phyloP scores from a whole-genome alignment of 345 rosid genomes.

The Odontarrhena argentea region DNA sequence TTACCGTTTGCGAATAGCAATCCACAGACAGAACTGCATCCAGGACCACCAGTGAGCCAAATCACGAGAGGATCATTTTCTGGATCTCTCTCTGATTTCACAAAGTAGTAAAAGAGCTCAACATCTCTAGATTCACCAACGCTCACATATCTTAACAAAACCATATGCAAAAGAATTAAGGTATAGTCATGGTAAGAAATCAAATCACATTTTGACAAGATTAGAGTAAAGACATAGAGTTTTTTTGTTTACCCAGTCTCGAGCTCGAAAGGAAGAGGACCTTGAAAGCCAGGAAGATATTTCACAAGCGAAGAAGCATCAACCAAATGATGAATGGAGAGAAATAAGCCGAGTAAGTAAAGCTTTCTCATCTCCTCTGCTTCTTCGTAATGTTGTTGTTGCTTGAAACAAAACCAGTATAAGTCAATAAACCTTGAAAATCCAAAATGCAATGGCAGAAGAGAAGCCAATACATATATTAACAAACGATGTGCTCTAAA shows the following conservation, averaged over 20 bases:
- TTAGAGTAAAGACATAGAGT: neutral
- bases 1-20: conserved; percentile 60
- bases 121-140: conserved; percentile 52
- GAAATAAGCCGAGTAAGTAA: neutral
- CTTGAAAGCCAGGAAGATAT: conserved; percentile 68
- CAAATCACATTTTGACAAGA: neutral
- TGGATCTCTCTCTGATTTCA: conserved; percentile 61
- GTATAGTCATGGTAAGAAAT: neutral
- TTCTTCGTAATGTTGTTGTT: neutral
- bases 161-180: conserved; percentile 18
- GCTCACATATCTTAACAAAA: conserved; percentile 51
- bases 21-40: conserved; percentile 56
- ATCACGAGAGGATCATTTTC: conserved; percentile 57
- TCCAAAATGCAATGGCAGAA: too few relatives aligned
- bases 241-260: conserved; percentile 69
- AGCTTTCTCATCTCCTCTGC: conserved; percentile 22
- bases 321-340: conserved; percentile 22
- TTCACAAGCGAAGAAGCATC: conserved; percentile 37
- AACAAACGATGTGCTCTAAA: too few relatives aligned
- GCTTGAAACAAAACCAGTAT: too few relatives aligned
- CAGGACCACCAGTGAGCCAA: conserved; percentile 88
- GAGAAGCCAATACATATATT: too few relatives aligned
- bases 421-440: too few relatives aligned
- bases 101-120: conserved; percentile 66
- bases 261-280: conserved; percentile 65